Conservation (phyloP, 1,284 basidiomycete genomes). For the Flammula alnicola region DNA sequence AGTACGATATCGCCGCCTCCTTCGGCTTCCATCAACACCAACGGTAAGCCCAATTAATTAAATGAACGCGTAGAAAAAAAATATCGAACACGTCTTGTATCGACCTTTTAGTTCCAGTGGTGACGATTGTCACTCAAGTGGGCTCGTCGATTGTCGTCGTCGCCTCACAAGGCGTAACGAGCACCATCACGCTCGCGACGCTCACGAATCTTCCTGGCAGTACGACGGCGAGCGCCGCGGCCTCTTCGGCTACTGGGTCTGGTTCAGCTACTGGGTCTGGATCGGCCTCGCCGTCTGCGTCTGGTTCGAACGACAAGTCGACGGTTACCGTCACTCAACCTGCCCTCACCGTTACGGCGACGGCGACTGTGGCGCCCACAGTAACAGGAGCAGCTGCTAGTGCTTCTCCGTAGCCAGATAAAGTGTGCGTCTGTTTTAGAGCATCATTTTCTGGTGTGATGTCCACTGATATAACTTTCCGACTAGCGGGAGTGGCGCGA, state of each 20-base stretch:
- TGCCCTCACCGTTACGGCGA: too few species aligned
- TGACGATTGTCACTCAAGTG: conserved; percentile 22
- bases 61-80: not conserved
- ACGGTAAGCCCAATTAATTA: conserved; percentile 9
- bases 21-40: conserved; percentile 6
- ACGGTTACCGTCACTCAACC: too few species aligned
- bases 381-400: not conserved
- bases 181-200: conserved; percentile 22
- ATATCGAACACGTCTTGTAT: not conserved
- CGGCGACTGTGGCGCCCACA: too few species aligned
- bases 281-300: conserved; percentile 7
- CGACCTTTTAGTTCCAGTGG: conserved; percentile 10
- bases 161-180: conserved; percentile 25
- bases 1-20: conserved; percentile 1
- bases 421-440: too few species aligned
- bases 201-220: conserved; percentile 11
- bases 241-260: conserved; percentile 6
- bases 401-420: too few species aligned
- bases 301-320: too few species aligned
- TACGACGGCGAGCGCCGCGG: conserved; percentile 11
- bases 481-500: not conserved
- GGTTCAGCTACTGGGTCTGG: not conserved
- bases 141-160: conserved; percentile 21
- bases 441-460: too few species aligned
- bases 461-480: not conserved